These are phyloP conservation scores for Piedraia hortae DNA, from an alignment of 2,329 filamentous ascomycete genomes.

Conservation along the genomic window DNA sequence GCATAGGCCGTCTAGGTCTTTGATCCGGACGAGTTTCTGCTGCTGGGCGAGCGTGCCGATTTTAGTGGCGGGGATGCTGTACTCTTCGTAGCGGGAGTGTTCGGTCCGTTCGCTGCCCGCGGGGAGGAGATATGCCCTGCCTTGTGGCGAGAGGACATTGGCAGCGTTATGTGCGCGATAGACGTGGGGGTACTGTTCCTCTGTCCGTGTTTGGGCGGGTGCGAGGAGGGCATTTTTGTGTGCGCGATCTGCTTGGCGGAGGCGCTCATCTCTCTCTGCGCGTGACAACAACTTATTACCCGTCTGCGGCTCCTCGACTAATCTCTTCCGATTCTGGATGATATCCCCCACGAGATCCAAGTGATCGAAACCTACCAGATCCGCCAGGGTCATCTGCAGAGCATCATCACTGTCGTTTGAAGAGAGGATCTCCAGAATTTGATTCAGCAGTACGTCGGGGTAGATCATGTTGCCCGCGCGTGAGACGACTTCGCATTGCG, in stretches of 20 bases:
- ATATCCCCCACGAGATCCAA: constrained; percentile 79
- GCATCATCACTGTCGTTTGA: constrained; percentile 51
- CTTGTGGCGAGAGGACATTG: constrained; percentile 55
- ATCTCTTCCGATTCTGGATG: constrained; percentile 46
- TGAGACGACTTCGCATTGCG: constrained; percentile 40
- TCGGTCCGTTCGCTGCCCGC: constrained; percentile 44
- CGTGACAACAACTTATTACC: constrained; percentile 35
- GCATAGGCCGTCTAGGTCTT: constrained; percentile 69
- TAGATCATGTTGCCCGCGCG: constrained; percentile 37
- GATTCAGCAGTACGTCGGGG: constrained; percentile 41
- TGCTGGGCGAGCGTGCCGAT: constrained; percentile 46
- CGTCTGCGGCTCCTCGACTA: constrained; percentile 22
- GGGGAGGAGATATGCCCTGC: constrained; percentile 61
- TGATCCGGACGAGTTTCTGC: constrained; percentile 51
- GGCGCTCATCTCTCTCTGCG: constrained; percentile 48
- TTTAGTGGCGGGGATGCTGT: constrained; percentile 55
- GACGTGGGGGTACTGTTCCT: constrained; percentile 70
- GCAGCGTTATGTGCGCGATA: constrained; percentile 64
- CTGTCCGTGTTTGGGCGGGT: constrained; percentile 39
- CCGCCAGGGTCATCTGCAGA: constrained; percentile 68
- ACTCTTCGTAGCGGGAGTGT: constrained; percentile 59
- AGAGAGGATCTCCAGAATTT: constrained; percentile 46
- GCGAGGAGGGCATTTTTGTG: constrained; percentile 56
- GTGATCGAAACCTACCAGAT: constrained; percentile 79
- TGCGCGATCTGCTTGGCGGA: constrained; percentile 48